Conservation (phyloP, 164 flowering plant genomes). For the Macadamia integrifolia region DNA sequence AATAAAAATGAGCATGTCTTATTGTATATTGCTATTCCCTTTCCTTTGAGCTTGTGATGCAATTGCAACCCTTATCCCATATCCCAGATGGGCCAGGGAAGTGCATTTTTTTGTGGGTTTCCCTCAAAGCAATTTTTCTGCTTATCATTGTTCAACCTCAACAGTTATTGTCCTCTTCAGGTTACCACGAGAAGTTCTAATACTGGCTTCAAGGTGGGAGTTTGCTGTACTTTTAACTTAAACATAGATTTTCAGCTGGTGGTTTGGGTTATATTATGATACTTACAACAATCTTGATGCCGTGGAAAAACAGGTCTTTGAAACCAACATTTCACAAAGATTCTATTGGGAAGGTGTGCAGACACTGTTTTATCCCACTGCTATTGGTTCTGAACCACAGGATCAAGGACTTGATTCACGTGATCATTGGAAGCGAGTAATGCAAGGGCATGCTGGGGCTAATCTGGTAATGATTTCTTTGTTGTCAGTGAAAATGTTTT, state of each 20-base stretch:
- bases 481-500: not conserved
- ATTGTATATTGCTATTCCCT: too few relatives aligned
- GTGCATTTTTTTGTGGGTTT: conserved; percentile 1
- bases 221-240: not conserved
- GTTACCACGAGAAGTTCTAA: conserved; percentile 98
- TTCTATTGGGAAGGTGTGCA: conserved; percentile 84
- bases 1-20: too few relatives aligned
- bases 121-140: too few relatives aligned
- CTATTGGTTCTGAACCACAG: conserved; percentile 98
- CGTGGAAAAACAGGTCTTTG: conserved; percentile 63
- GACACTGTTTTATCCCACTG: conserved; percentile 92
- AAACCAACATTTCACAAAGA: conserved; percentile 77
- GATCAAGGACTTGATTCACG: conserved; percentile 88
- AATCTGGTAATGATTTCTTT: conserved; percentile 54
- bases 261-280: not conserved
- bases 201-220: conserved; percentile 87
- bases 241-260: not conserved
- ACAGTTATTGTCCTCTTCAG: conserved; percentile 31
- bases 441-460: conserved; percentile 99
- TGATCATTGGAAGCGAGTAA: conserved; percentile 96
- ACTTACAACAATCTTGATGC: conserved; percentile 3
- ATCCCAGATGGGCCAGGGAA: conserved; percentile 97
- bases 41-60: too few relatives aligned
- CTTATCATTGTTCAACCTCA: too few relatives aligned
- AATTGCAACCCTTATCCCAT: conserved; percentile 39